Conservation (phyloP, 805 yeast species). For the Lachancea kluyveri region DNA sequence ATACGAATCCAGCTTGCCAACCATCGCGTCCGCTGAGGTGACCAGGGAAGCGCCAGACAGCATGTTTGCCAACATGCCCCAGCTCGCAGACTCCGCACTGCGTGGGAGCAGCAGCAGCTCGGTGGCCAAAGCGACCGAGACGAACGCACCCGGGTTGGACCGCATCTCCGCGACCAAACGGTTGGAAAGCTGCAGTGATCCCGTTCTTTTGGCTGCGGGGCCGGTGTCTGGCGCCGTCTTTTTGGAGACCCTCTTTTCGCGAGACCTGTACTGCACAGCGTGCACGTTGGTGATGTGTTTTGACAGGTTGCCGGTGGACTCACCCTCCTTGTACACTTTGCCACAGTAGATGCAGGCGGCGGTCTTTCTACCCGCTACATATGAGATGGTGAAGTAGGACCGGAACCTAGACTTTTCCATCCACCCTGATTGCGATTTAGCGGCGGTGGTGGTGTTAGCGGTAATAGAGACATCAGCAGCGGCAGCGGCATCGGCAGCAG, state of each 20-base stretch:
- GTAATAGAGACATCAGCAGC: too few species aligned
- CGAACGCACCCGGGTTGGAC: constrained; percentile 6
- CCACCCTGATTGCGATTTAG: too few species aligned
- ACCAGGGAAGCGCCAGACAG: constrained; percentile 5
- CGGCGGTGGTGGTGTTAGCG: too few species aligned
- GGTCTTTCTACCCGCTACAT: constrained; percentile 3
- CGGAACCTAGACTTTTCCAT: constrained; percentile 7
- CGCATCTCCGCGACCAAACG: constrained; percentile 4
- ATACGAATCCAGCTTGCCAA: constrained; percentile 4
- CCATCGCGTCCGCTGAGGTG: constrained; percentile 5
- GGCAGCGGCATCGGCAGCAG: too few species aligned
- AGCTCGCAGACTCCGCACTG: constrained; percentile 7
- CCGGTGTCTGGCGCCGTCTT: constrained; percentile 3
- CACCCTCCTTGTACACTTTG: constrained; percentile 10
- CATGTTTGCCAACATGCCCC: constrained; percentile 6
- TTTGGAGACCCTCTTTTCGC: constrained; percentile 6
- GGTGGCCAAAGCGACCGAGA: constrained; percentile 4
- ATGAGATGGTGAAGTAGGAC: constrained; percentile 6
- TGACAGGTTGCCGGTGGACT: constrained; percentile 10
- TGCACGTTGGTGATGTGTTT: constrained; percentile 8
- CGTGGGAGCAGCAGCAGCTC: constrained; percentile 5
- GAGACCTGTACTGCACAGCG: constrained; percentile 5
- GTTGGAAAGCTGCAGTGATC: constrained; percentile 5
- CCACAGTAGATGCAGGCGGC: constrained; percentile 10
- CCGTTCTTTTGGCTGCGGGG: constrained; percentile 6